Base-by-base conservation (phyloP, 331 rosid species). In the Stylosanthes scabra region DNA sequence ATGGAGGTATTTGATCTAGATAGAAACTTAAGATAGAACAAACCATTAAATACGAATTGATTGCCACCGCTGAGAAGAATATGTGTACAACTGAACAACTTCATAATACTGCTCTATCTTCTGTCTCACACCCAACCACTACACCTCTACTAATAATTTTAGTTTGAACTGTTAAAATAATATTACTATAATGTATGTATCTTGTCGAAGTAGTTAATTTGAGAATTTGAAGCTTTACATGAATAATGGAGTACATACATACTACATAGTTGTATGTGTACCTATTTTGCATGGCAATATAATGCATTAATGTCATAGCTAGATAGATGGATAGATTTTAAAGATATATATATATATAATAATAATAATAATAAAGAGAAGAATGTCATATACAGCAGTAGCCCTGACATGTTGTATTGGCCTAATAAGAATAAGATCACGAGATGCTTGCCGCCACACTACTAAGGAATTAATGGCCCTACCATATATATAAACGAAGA, bases 371-470 rank as follows among this genome's bases (percentile, higher is more conserved):
- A 65, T 14, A 3, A 54, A 51, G 58, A 51, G 64, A 57, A 20
- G 39, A 62, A 16, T 47, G 7, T 46, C 41, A 69, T 34, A 72
- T 14, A 69, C 25, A 72, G 50, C 55, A 67, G 47, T 59, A 56
- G 63, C 34, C 73, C 45, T 55, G 75, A 74, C 61, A 73, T 62
- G 44, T 66, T 42, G 40, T 42, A 31, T 51, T 14, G 66, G 75
- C 65, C 68, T 74, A 62, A 20, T 34, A 34, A 34, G 51, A 66
- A 65, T 40, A 39, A 69, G 58, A 58, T 84, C 88, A 84, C 88
- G 85, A 64, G 88, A 70, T 73, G 80, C 88, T 69, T 56, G 81
- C 73, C 65, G 57, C 58, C 61, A 31, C 37, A 31, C 5, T 3
- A 3, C 4, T 6, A 34, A 34, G n/a, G n/a, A n/a, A n/a, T n/a